Conservation (phyloP, 2,329 filamentous ascomycete genomes). For the Clonostachys sp. region DNA sequence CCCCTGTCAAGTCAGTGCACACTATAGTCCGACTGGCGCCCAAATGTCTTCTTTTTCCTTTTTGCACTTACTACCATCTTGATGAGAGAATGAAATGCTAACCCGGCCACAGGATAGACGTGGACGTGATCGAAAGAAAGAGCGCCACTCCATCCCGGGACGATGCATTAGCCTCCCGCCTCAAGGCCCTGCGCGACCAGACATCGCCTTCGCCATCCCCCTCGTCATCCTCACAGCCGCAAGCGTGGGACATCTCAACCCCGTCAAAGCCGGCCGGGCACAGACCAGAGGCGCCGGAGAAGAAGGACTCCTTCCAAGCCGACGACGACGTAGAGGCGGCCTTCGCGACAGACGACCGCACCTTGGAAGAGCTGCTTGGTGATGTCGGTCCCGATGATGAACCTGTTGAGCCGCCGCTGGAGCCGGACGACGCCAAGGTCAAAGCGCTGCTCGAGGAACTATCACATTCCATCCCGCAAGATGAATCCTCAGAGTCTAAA, state of each 20-base stretch:
- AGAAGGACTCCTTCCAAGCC: conserved; percentile 4
- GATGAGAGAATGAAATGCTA: conserved; percentile 2
- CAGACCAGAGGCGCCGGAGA: background rate
- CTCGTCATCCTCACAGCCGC: background rate
- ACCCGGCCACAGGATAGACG: conserved; percentile 17
- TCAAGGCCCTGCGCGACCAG: conserved; percentile 43
- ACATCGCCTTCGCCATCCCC: conserved; percentile 11
- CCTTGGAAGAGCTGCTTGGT: conserved; percentile 45
- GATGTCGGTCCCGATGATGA: conserved; percentile 29
- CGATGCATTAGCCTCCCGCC: conserved; percentile 44
- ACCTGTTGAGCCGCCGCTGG: conserved; percentile 7
- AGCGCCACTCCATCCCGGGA: conserved; percentile 36
- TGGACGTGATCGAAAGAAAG: conserved; percentile 33
- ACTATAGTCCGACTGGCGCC: background rate
- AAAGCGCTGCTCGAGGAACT: conserved; percentile 29
- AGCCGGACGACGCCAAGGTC: conserved; percentile 23
- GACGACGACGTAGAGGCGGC: conserved; percentile 30
- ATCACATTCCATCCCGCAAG: conserved; percentile 22
- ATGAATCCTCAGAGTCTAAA: conserved; percentile 5
- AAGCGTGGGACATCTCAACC: background rate
- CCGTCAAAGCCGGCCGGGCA: background rate
- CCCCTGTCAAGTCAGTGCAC: conserved; percentile 1
- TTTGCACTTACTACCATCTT: background rate
- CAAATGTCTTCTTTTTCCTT: background rate
- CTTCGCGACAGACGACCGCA: conserved; percentile 44